Base-by-base conservation (phyloP, 371 early-diverging fungal genomes). In the Smittium culicis region DNA sequence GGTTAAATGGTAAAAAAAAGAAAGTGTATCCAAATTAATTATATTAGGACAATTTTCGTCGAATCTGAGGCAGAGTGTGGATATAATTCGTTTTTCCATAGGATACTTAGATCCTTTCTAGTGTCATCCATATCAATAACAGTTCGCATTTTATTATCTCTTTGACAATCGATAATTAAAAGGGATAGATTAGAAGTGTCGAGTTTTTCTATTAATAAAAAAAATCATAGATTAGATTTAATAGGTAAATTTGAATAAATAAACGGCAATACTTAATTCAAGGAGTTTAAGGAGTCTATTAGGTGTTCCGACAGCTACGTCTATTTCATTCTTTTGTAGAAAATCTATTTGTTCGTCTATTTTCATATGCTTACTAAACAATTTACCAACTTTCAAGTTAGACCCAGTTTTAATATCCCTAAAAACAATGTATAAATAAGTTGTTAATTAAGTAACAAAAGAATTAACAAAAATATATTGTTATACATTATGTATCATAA, bases 331-430 rank as follows among this genome's bases (percentile, higher is more conserved):
- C 25, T 74, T 76, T n/a, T 82, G 74, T 62, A 90, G 77, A 64
- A 80, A 77, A 64, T 81, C 68, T 25, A 81, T 74, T 72, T 93
- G 92, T 58, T 88, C 89, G 24, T 78, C 76, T 0, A 91, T 74
- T 72, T 92, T 92, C 71, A 92, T 76, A 70, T 93, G 94, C 66
- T 87, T 83, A 17, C 91, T 88, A 75, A 93, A 93, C 45, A 92
- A 75, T 75, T 93, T 93, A 24, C 83, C 87, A 28, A 90, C 66
- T 84, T 45, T 45, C 5, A 20, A 11, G 5, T 11, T 20, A 45
- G 5, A 11, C 20, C 45, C 45, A 5, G 45, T 20, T 45, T 45
- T 45, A 20, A 45, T 45, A 20, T 45, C 45, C 45, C 45, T 45
- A 45, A 11, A 45, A 45, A 11, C n/a, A n/a, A n/a, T n/a, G n/a